Evolutionary conservation across 345 rosid species (phyloP), one percentile per base, ranked within the genome.

Genomic region (Dimocarpus longan): DNA sequence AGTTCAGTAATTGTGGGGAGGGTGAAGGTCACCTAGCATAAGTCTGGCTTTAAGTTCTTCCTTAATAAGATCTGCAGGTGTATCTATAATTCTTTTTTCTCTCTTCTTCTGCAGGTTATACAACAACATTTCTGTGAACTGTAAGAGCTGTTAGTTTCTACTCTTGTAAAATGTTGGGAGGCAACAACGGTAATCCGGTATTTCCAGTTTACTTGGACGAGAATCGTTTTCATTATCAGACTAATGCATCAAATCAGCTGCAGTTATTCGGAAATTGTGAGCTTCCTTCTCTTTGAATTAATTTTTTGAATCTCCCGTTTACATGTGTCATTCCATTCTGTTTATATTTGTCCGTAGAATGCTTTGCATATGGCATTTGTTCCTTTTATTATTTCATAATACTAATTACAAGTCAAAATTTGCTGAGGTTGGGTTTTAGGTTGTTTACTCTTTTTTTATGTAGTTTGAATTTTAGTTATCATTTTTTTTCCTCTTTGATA

Each of bases 181-280:
- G 94, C 77, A 88, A 86, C 88, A 89, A 85, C 16, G 81, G 78
- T 39, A 92, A 85, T 87, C 81, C 88, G 78, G 78, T 82, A 72
- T 86, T 85, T 66, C 95, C 91, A 32, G 86, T 79, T 78, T 78
- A 83, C 50, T 56, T 88, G 78, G 90, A 88, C 59, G 90, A 90
- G 74, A 87, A 84, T 77, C 88, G 63, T 74, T 85, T 90, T 66
- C 92, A 84, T 43, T 90, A 90, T 83, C 98, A 91, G 82, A 42
- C 88, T 5, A 90, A 87, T 74, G 64, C 84, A 80, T 79, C 97
- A 26, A 91, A 88, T 85, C 95, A 91, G 81, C 91, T 90, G 75
- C 94, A 91, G 80, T 82, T 93, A 80, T 87, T 93, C 66, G 91
- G 89, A 78, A 91, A 81, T 64, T 79, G 98, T 91, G 79, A 90